Evolutionary conservation across 2,329 filamentous ascomycete genomes (phyloP), one percentile per base, ranked within the genome.

Genomic region (Gyromitra esculenta): DNA sequence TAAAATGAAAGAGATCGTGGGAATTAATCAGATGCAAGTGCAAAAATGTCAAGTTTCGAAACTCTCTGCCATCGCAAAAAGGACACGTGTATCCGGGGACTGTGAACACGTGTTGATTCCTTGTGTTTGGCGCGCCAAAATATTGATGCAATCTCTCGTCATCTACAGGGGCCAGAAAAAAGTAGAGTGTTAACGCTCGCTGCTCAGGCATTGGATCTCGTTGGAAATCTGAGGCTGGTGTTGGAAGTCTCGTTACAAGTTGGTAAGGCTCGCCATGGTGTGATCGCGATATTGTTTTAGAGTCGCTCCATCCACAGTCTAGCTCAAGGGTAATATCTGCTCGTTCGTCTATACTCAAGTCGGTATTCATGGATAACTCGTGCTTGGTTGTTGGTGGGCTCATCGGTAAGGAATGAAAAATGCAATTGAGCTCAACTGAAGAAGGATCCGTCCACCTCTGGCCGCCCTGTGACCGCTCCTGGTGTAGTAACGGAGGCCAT

Each of bases 51-150:
- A 69, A 75, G 41, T 31, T 59, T 35, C 62, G 62, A 60, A 79
- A 78, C 57, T 79, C 76, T 57, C 66, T 76, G 25, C 78, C 73
- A 43, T 79, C 78, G 64, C 79, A 80, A 57, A 80, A 70, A 13
- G 75, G 67, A 52, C 79, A 80, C 9, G 66, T 68, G 48, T 74
- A 79, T 45, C 78, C 76, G 13, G 66, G 56, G 21, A 79, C 59
- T n/a, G 64, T 67, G 35, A 78, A 80, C 35, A 57, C 25, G n/a
- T 73, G 63, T 48, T 78, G 76, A 41, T 72, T 66, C 43, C 66
- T 79, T 31, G 59, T 39, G 73, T 71, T 70, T 37, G 77, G 62
- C 21, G 62, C 64, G 13, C 71, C 77, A 69, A 69, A 66, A 39
- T 70, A 75, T 60, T 39, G 31, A 43, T 77, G 75, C 25, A 77